Evolutionary conservation across 495 filamentous ascomycete genomes (phyloP), one percentile per base, ranked within the genome.

Genomic region (Monascus purpureus): DNA sequence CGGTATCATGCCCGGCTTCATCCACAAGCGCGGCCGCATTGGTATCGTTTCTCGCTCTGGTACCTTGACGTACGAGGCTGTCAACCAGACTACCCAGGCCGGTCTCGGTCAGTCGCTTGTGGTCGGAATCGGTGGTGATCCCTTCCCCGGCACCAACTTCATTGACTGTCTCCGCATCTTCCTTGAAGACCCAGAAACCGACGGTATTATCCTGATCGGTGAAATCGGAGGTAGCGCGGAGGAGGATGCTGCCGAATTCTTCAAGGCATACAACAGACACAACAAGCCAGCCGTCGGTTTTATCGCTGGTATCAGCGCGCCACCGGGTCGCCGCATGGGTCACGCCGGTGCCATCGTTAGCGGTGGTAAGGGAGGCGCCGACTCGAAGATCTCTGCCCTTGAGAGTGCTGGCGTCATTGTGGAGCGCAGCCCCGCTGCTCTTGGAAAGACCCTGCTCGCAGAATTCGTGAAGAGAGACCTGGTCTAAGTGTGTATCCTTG

Each of bases 131-230:
- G 90, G 90, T 42, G 90, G 90, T 55, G 90, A 99, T 56, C 90
- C 90, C 33, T 99, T 99, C 73, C 90, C 81, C 46, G 90, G 90
- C 42, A 96, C 90, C 51, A 95, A 93, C 73, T 97, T 97, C 68
- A 97, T 94, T 62, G 90, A 97, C 70, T 94, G 90, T 72, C 68
- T 97, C 49, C 80, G 81, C 42, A 83, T 97, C 50, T 97, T 97
- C 76, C 68, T 96, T 41, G 68, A 90, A 57, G 92, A 97, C 60
- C 72, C 80, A 51, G 87, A 93, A 60, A 97, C 90, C 25, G 92
- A 97, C 50, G 90, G 90, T 57, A 96, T 97, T 50, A 95, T 97
- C 67, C 94, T 97, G 90, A 96, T 97, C 53, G 90, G 90, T 56
- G 90, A 97, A 68, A 96, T 97, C 49, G 90, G 90, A 57, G 90